Percentiles rank a stretch among this genome's conserved stretches.
These are phyloP conservation scores for Brassica incana DNA, from an alignment of 345 rosid species.

Conservation along the genomic window DNA sequence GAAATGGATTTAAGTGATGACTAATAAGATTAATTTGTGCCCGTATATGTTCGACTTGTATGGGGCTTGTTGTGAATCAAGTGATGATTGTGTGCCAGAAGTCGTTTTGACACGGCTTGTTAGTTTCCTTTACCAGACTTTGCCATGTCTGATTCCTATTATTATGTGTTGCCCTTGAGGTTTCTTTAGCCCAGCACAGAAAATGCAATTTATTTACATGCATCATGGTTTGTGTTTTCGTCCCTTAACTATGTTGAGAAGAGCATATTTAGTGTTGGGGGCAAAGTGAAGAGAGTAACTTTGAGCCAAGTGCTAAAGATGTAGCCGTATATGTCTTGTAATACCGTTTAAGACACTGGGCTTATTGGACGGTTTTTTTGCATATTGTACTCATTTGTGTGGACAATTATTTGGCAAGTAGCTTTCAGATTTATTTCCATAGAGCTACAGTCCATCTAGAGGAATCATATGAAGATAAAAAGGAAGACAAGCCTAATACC, in stretches of 20 bases:
- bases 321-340: slow-evolving; percentile 10
- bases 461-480: background rate
- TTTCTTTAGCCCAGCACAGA: background rate
- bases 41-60: too few species aligned
- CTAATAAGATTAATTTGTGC: too few species aligned
- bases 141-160: too few species aligned
- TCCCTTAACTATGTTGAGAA: slow-evolving; percentile 8
- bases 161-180: background rate
- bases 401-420: background rate
- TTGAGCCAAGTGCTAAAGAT: background rate
- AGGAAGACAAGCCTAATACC: background rate
- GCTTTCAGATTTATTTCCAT: slow-evolving; percentile 2
- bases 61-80: too few species aligned
- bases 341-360: slow-evolving; percentile 7
- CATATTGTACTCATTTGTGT: background rate
- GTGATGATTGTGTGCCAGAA: too few species aligned
- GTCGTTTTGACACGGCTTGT: too few species aligned
- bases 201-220: background rate
- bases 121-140: too few species aligned
- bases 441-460: background rate
- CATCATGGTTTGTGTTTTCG: slow-evolving; percentile 10
- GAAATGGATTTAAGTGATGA: too few species aligned
- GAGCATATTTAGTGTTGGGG: background rate
- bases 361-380: slow-evolving; percentile 1
- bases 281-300: background rate